Evolutionary conservation across 2,329 filamentous ascomycete genomes (phyloP).

Genomic region (Alternaria sp.): DNA sequence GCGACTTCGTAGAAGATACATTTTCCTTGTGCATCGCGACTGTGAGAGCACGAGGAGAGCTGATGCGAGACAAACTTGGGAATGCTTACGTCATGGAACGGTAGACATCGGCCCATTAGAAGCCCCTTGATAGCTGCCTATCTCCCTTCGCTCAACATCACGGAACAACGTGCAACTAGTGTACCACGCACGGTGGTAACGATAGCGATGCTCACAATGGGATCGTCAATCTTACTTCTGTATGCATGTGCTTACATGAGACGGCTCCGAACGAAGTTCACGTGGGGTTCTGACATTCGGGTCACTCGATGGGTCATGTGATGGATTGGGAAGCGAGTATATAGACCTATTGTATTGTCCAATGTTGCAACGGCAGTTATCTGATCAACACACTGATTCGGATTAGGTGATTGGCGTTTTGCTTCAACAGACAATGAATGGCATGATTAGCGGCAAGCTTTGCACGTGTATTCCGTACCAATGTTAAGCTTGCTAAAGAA

Average conservation of each 20-base stretch:
- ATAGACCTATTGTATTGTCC: no score
- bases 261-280: neutral
- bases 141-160: neutral
- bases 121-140: neutral
- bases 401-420: no score
- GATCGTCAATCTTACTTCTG: neutral
- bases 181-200: neutral
- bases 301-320: no score
- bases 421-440: neutral
- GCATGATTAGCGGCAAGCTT: neutral
- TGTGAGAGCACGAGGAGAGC: no score
- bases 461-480: neutral
- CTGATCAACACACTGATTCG: no score
- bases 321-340: no score
- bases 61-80: no score
- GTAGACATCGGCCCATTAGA: neutral
- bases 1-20: no score
- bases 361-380: no score
- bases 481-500: neutral
- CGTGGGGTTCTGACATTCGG: no score
- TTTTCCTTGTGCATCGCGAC: no score
- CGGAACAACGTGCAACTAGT: neutral
- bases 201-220: neutral
- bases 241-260: neutral
- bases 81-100: neutral